These are phyloP conservation scores for Calonectria pseudoturangicola DNA, from an alignment of 2,329 filamentous ascomycete species.

Conservation along the genomic window DNA sequence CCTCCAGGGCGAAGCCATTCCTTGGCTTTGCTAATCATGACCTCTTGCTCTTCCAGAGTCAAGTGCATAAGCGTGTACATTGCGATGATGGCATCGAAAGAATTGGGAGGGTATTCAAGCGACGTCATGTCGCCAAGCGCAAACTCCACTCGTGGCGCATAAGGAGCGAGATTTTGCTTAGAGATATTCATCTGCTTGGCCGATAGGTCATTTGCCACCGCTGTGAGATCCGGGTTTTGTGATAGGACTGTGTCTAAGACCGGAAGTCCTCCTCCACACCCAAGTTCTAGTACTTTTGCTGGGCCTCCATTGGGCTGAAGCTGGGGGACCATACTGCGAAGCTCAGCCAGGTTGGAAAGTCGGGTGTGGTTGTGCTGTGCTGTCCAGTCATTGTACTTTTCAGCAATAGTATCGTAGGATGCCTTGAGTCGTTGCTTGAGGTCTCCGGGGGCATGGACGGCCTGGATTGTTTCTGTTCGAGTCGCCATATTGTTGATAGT, in stretches of 20 bases:
- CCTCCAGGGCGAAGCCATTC: constrained; percentile 4
- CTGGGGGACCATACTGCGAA: background rate
- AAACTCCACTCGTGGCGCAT: background rate
- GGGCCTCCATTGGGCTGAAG: background rate
- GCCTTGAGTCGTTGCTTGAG: background rate
- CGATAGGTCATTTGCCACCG: constrained; percentile 5
- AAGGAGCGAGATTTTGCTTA: background rate
- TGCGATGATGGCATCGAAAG: background rate
- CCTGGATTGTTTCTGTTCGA: background rate
- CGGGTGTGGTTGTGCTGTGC: background rate
- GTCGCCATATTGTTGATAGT: background rate
- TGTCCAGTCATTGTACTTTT: constrained; percentile 14
- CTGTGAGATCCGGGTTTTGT: background rate
- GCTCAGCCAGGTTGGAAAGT: background rate
- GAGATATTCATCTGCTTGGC: constrained; percentile 3
- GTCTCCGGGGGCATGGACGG: background rate
- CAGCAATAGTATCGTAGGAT: background rate
- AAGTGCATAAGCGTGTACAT: constrained; percentile 4
- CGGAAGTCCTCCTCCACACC: constrained; percentile 5
- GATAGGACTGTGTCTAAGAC: background rate
- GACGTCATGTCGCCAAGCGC: background rate
- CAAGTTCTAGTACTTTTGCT: background rate
- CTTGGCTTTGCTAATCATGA: background rate
- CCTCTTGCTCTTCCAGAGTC: background rate
- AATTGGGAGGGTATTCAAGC: constrained; percentile 4